Evolutionary conservation across 345 rosid genomes (phyloP).

Genomic region (Acer yangbiense): DNA sequence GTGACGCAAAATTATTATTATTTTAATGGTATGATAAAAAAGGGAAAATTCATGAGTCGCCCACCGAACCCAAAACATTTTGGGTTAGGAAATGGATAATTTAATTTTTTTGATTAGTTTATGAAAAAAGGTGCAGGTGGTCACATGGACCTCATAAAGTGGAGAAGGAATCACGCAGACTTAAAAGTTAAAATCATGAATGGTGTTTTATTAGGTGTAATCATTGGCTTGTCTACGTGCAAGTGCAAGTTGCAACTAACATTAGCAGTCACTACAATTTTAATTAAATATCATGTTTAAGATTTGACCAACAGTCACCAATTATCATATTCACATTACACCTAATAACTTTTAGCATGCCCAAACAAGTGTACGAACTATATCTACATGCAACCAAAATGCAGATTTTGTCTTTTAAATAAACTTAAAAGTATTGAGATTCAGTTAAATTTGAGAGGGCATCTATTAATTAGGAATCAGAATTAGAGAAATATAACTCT

Average conservation of each 20-base stretch:
- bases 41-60: neutral
- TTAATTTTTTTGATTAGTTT: neutral
- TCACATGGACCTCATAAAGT: constrained; percentile 13
- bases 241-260: neutral
- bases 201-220: neutral
- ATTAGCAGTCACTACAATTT: neutral
- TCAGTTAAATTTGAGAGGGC: no score
- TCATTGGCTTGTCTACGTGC: constrained; percentile 21
- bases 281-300: neutral
- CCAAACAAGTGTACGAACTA: neutral
- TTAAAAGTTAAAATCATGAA: constrained; percentile 2
- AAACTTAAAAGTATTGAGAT: no score
- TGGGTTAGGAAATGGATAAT: neutral
- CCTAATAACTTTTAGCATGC: no score
- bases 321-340: neutral
- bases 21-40: neutral
- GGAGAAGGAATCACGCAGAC: constrained; percentile 10
- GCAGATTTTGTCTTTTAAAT: neutral
- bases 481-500: no score
- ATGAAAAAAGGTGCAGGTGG: neutral
- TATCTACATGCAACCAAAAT: no score
- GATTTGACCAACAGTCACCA: neutral
- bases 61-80: constrained; percentile 1
- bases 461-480: no score
- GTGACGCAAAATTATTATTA: neutral